Conservation (phyloP, 345 rosid species). For the Rhodomyrtus tomentosa region DNA sequence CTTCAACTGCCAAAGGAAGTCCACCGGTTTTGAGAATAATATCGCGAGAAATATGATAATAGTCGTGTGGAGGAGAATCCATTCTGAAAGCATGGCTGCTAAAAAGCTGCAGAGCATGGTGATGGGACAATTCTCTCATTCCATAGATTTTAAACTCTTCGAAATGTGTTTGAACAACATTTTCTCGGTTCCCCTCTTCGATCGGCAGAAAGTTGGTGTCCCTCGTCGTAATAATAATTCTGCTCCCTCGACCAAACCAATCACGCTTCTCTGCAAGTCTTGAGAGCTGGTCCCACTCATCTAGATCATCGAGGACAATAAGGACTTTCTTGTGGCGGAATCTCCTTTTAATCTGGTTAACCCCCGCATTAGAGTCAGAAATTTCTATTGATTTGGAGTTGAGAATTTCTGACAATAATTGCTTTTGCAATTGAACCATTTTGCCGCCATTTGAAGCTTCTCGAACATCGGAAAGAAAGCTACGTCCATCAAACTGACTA, state of each 20-base stretch:
- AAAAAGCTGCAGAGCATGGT: not conserved
- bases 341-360: accelerated
- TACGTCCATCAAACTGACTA: not conserved
- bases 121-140: not conserved
- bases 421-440: not conserved
- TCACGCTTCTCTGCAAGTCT: not conserved
- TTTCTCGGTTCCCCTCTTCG: not conserved
- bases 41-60: not conserved
- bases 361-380: not conserved
- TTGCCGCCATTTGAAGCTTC: not conserved
- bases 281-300: not conserved
- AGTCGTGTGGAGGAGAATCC: not conserved
- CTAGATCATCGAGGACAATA: not conserved
- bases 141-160: not conserved
- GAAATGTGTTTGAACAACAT: not conserved
- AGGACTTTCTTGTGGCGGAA: not conserved
- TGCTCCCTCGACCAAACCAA: not conserved
- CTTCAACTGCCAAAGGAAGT: not conserved
- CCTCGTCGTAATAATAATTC: not conserved
- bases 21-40: not conserved
- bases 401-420: not conserved
- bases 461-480: not conserved
- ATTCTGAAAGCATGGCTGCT: not conserved
- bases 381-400: not conserved
- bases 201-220: not conserved